A percentile compares a stretch with the other conserved stretches of the same genome.
Evolutionary conservation across 2,329 filamentous ascomycete species (phyloP).

Genomic region (Fusarium graminum): DNA sequence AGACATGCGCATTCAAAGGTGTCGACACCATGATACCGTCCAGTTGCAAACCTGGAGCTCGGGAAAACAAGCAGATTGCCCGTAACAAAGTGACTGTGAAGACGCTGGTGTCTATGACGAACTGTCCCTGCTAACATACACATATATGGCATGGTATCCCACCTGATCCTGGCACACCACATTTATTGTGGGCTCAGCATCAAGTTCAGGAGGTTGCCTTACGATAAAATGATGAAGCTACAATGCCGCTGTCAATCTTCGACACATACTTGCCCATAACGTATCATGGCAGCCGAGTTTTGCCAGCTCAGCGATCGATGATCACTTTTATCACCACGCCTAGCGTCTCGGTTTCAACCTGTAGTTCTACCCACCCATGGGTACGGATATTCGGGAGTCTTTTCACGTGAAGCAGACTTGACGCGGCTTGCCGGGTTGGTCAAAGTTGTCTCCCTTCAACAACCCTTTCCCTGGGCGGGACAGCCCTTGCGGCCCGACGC

Average conservation of each 20-base stretch:
- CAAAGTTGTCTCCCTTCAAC: conserved; percentile 42
- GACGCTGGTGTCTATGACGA: neutral
- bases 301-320: conserved; percentile 4
- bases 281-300: conserved; percentile 6
- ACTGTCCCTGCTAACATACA: conserved; percentile 12
- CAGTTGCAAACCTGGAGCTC: neutral
- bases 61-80: neutral
- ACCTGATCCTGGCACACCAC: conserved; percentile 24
- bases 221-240: conserved; percentile 16
- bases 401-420: conserved; percentile 47
- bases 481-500: conserved; percentile 51
- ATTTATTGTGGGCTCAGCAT: conserved; percentile 13
- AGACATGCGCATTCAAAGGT: neutral
- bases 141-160: conserved; percentile 12
- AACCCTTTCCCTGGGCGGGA: conserved; percentile 43
- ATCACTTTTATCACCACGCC: conserved; percentile 1
- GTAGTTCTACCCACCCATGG: conserved; percentile 11
- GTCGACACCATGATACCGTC: neutral
- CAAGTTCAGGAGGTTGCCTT: conserved; percentile 24
- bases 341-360: conserved; percentile 3
- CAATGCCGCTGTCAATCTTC: conserved; percentile 10
- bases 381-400: conserved; percentile 15
- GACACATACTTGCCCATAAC: conserved; percentile 7
- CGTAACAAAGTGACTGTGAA: neutral
- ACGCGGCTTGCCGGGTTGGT: conserved; percentile 46